Evolutionary conservation across 2,329 filamentous ascomycete species (phyloP).

Genomic region (Lecanicillium sp.): DNA sequence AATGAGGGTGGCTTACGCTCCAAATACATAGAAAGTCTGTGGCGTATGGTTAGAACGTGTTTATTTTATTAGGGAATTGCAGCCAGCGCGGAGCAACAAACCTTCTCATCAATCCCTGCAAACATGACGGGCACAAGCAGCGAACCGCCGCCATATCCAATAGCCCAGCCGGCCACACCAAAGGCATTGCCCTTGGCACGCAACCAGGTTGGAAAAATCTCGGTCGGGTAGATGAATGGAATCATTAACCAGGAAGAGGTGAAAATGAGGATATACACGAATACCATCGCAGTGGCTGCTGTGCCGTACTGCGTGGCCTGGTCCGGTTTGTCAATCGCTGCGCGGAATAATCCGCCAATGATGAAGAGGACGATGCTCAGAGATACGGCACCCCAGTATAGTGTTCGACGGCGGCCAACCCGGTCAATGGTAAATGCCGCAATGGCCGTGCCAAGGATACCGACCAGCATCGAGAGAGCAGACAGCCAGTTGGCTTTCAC

Average conservation of each 20-base stretch:
- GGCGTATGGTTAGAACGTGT: not conserved
- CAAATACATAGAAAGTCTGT: slow-evolving; percentile 15
- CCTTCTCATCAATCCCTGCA: slow-evolving; percentile 7
- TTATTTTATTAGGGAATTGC: not conserved
- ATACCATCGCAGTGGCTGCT: slow-evolving; percentile 22
- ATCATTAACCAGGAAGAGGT: slow-evolving; percentile 21
- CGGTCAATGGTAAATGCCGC: slow-evolving; percentile 33
- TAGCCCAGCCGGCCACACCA: slow-evolving; percentile 17
- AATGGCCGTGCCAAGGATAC: slow-evolving; percentile 41
- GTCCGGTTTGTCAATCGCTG: slow-evolving; percentile 11
- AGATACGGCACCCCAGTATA: slow-evolving; percentile 25
- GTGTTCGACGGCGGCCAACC: slow-evolving; percentile 25
- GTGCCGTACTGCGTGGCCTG: slow-evolving; percentile 19
- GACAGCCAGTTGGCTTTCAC: slow-evolving; percentile 27
- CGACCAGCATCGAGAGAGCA: slow-evolving; percentile 40
- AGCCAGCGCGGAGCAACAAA: not conserved
- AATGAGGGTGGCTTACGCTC: slow-evolving; percentile 2
- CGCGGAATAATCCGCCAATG: slow-evolving; percentile 18
- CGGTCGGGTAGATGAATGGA: slow-evolving; percentile 21
- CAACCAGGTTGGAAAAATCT: slow-evolving; percentile 21
- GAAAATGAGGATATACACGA: slow-evolving; percentile 21
- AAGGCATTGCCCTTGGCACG: slow-evolving; percentile 21
- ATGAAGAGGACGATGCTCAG: slow-evolving; percentile 21
- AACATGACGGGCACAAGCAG: slow-evolving; percentile 11
- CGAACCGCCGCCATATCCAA: slow-evolving; percentile 13